Evolutionary conservation across 208 protist species (phyloP).

Genomic region (Trypanosoma grayi): DNA sequence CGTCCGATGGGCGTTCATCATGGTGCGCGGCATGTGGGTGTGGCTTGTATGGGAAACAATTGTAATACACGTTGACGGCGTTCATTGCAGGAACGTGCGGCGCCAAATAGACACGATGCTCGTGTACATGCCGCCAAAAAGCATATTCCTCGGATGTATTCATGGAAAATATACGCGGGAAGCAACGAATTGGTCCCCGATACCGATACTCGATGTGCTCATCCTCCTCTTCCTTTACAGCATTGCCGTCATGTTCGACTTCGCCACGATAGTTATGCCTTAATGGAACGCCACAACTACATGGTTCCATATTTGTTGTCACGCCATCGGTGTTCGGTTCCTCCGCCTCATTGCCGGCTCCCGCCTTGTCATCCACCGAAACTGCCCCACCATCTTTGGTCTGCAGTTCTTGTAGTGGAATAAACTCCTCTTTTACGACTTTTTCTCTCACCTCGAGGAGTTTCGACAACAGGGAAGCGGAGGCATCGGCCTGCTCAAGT

Average conservation of each 20-base stretch:
- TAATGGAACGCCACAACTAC: background rate
- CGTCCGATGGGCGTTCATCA: constrained; percentile 8
- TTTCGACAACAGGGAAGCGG: constrained; percentile 29
- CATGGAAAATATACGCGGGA: constrained; percentile 77
- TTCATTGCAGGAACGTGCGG: constrained; percentile 58
- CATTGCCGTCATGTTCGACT: background rate
- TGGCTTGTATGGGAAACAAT: constrained; percentile 62
- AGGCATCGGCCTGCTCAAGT: constrained; percentile 33
- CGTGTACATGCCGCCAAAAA: constrained; percentile 58
- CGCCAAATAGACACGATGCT: constrained; percentile 62
- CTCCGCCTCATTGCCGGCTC: background rate
- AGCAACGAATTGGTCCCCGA: constrained; percentile 63
- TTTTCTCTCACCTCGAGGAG: constrained; percentile 49
- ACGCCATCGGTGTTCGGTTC: background rate
- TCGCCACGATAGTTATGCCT: background rate
- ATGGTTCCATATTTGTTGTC: background rate
- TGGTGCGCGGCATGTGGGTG: constrained; percentile 14
- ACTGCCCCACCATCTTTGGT: background rate
- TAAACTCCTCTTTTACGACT: constrained; percentile 72
- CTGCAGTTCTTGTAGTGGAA: constrained; percentile 22
- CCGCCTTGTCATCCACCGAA: background rate
- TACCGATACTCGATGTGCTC: constrained; percentile 47
- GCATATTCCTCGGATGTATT: constrained; percentile 40
- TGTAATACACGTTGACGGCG: constrained; percentile 68
- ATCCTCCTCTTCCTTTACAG: constrained; percentile 15